Conservation (phyloP, 345 rosid genomes). For the Bruguiera parviflora region DNA sequence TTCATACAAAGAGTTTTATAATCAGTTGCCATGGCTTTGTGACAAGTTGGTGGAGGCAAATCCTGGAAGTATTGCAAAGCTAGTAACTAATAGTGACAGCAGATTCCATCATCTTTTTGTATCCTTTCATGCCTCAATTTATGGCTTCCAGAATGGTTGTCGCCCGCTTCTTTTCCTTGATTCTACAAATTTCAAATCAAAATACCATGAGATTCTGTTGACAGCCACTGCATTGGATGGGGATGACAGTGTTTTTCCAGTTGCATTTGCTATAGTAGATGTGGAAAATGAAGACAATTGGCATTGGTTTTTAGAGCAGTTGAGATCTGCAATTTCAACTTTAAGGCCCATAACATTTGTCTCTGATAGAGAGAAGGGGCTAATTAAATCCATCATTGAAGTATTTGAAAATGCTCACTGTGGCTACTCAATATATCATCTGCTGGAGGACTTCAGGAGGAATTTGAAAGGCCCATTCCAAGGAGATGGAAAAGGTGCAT, state of each 20-base stretch:
- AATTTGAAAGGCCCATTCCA: slow-evolving; percentile 60
- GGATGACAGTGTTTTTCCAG: slow-evolving; percentile 66
- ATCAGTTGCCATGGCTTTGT: slow-evolving; percentile 64
- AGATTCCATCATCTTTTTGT: slow-evolving; percentile 76
- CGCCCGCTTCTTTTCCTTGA: slow-evolving; percentile 90
- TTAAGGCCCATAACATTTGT: slow-evolving; percentile 63
- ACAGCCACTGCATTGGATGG: slow-evolving; percentile 85
- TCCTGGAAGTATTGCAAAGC: slow-evolving; percentile 65
- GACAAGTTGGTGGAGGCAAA: slow-evolving; percentile 59
- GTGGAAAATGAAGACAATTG: slow-evolving; percentile 68
- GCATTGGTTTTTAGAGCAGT: slow-evolving; percentile 80
- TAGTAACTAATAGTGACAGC: slow-evolving; percentile 48
- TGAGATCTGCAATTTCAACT: slow-evolving; percentile 52
- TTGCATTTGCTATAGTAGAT: slow-evolving; percentile 78
- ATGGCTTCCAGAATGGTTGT: slow-evolving; percentile 75
- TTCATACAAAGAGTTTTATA: slow-evolving; percentile 69
- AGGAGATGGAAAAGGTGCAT: slow-evolving; percentile 74
- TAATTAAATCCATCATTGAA: slow-evolving; percentile 52
- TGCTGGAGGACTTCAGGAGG: slow-evolving; percentile 57
- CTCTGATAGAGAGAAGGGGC: slow-evolving; percentile 70
- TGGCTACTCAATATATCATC: slow-evolving; percentile 70
- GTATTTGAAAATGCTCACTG: slow-evolving; percentile 61
- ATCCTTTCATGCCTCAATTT: slow-evolving; percentile 55
- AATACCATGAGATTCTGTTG: slow-evolving; percentile 72
- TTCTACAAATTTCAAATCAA: slow-evolving; percentile 60